A percentile compares a stretch with the other conserved stretches of the same genome.
phyloP scores from a whole-genome alignment of 306 rosid genomes.

The Calophaca sinica region DNA sequence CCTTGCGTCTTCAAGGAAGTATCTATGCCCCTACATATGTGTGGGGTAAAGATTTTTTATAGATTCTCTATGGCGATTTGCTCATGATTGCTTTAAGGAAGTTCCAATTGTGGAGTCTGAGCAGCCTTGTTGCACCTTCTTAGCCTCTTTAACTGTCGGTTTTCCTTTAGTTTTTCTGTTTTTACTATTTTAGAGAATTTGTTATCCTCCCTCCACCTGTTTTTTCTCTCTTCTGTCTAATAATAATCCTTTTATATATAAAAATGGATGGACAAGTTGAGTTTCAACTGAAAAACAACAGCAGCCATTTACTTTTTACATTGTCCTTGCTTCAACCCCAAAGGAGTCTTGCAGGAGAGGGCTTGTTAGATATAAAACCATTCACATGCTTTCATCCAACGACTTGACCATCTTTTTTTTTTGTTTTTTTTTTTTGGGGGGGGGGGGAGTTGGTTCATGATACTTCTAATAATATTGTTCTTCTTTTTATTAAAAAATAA shows the following conservation, averaged over 20 bases:
- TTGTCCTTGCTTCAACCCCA: neutral
- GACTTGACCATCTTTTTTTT: neutral
- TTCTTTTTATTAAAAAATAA: neutral
- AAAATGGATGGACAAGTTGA: neutral
- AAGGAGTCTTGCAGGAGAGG: too few relatives aligned
- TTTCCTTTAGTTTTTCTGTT: neutral
- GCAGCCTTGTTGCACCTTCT: neutral
- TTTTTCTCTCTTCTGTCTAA: neutral
- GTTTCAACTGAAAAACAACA: neutral
- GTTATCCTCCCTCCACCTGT: neutral
- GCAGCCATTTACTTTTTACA: neutral
- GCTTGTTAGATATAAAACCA: too few relatives aligned
- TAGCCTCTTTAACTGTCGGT: neutral
- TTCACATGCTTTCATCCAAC: neutral
- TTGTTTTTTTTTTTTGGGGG: too few relatives aligned
- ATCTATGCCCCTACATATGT: neutral
- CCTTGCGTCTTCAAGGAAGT: neutral
- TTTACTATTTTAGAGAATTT: too few relatives aligned
- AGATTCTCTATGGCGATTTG: constrained; percentile 10
- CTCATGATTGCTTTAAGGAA: neutral
- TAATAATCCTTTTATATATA: neutral
- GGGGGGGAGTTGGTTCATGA: neutral
- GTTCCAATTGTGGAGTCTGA: neutral
- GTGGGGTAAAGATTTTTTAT: neutral
- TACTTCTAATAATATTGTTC: neutral